Conservation (phyloP, 129 eudicot species). For the Heracleum sosnowskyi region DNA sequence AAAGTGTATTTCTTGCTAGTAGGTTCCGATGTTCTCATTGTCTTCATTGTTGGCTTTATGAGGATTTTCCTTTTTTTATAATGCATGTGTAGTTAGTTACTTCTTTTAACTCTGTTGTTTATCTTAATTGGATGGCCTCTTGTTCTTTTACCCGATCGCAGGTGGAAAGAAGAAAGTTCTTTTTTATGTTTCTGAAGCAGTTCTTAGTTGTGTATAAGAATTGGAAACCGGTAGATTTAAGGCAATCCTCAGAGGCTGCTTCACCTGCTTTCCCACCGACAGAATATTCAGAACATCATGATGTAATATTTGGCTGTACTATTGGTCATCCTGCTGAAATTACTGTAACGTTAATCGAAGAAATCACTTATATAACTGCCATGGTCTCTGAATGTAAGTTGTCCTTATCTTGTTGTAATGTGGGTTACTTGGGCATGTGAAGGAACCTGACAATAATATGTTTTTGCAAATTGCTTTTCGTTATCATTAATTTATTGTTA, state of each 20-base stretch:
- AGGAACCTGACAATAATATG: not conserved
- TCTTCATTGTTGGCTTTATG: not conserved
- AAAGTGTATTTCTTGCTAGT: not conserved
- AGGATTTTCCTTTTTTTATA: not conserved
- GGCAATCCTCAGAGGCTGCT: slow-evolving; percentile 37
- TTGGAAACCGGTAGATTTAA: slow-evolving; percentile 68
- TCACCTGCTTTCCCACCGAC: slow-evolving; percentile 12
- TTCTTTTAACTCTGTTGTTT: not conserved
- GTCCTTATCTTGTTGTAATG: not conserved
- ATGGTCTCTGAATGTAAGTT: slow-evolving; percentile 71
- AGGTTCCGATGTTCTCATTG: not conserved
- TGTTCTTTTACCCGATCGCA: slow-evolving; percentile 18
- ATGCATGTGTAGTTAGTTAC: not conserved
- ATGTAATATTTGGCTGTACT: slow-evolving; percentile 67
- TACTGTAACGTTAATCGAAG: slow-evolving; percentile 50
- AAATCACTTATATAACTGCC: slow-evolving; percentile 44
- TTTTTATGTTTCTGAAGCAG: slow-evolving; percentile 74
- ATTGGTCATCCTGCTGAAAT: slow-evolving; percentile 91
- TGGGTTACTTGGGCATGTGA: not conserved
- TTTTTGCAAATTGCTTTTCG: not conserved
- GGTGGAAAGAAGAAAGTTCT: slow-evolving; percentile 66
- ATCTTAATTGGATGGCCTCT: not conserved
- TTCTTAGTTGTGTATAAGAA: slow-evolving; percentile 60
- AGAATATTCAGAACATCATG: slow-evolving; percentile 34
- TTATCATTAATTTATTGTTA: not conserved